A percentile compares a stretch with the other conserved stretches of the same genome.
phyloP scores from a whole-genome alignment of 305 asterid species.

The Fraxinus baroniana region DNA sequence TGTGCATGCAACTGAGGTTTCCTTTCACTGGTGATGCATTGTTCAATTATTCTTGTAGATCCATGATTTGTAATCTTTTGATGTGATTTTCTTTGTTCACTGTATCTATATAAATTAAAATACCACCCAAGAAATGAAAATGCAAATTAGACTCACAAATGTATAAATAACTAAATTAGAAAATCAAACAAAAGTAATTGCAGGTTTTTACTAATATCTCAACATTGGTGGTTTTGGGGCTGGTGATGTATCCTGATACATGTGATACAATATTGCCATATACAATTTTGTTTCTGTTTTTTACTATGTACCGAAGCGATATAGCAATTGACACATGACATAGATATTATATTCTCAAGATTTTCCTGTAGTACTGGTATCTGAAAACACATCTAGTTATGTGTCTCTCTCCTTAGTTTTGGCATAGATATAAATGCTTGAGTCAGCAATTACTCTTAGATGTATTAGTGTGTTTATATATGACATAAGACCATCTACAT shows the following conservation, averaged over 20 bases:
- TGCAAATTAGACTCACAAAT: background rate
- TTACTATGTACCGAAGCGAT: background rate
- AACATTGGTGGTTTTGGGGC: background rate
- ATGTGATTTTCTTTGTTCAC: background rate
- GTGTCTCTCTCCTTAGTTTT: background rate
- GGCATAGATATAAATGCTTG: background rate
- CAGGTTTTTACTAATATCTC: background rate
- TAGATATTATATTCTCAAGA: background rate
- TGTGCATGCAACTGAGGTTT: background rate
- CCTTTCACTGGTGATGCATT: background rate
- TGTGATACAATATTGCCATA: background rate
- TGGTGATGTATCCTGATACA: background rate
- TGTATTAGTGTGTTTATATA: background rate
- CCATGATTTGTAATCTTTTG: constrained; percentile 3
- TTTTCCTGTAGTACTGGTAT: background rate
- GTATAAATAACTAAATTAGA: background rate
- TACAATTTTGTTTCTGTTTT: background rate
- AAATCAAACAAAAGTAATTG: background rate
- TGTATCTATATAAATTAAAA: background rate
- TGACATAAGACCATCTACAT: background rate
- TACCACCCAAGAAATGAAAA: background rate
- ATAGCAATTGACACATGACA: background rate
- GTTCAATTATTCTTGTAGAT: background rate
- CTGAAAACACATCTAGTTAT: background rate
- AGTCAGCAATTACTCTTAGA: background rate